These are phyloP conservation scores for Solanum chaucha DNA, from an alignment of 257 asterid species.

Conservation along the genomic window DNA sequence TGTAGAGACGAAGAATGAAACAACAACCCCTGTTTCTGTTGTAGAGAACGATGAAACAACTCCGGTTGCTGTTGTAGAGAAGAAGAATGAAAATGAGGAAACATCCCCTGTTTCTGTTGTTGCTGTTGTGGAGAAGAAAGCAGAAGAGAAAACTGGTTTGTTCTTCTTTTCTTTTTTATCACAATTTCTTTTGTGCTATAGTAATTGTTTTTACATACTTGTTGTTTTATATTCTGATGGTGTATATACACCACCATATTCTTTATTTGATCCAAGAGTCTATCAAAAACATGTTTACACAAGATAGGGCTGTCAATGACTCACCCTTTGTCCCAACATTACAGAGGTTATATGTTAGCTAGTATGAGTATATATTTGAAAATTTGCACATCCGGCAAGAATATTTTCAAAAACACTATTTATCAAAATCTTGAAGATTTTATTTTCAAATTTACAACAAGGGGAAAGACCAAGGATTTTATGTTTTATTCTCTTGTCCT, in stretches of 20 bases:
- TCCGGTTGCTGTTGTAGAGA: neutral
- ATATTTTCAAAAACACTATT: too few relatives aligned
- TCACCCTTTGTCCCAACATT: too few relatives aligned
- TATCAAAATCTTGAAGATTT: neutral
- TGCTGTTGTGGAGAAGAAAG: slow-evolving; percentile 4
- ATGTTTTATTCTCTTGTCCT: neutral
- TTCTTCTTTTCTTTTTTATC: neutral
- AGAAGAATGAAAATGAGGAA: neutral
- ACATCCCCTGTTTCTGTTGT: too few relatives aligned
- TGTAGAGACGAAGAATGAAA: slow-evolving; percentile 1
- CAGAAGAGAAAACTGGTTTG: slow-evolving; percentile 32
- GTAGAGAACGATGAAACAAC: neutral
- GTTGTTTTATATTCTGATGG: too few relatives aligned
- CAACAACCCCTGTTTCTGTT: neutral
- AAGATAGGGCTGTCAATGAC: too few relatives aligned
- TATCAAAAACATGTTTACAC: neutral
- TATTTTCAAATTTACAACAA: neutral
- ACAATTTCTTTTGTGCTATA: neutral
- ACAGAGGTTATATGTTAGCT: neutral
- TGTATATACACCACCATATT: too few relatives aligned
- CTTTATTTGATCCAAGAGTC: too few relatives aligned
- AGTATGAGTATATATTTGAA: neutral
- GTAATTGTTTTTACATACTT: neutral
- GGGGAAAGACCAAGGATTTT: neutral
- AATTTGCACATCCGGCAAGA: neutral